Conservation (phyloP, 1,284 basidiomycete genomes). For the Tremellales sp. region DNA sequence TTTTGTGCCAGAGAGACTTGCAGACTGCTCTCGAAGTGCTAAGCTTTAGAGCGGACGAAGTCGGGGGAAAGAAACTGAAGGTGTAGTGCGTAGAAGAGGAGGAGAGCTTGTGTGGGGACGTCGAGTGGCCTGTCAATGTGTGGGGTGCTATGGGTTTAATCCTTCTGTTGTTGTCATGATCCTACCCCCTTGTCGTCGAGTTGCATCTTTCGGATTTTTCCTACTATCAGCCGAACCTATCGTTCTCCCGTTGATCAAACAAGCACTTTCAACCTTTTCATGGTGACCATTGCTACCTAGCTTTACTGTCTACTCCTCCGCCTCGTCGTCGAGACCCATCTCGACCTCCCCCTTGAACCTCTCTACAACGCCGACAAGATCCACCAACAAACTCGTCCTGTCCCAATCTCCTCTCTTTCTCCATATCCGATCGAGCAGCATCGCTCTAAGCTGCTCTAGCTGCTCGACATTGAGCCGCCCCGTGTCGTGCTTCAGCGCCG, state of each 20-base stretch:
- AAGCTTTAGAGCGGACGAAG: constrained; percentile 43
- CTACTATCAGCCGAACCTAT: too few species aligned
- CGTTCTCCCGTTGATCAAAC: too few species aligned
- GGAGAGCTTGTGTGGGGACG: too few species aligned
- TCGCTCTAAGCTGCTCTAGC: constrained; percentile 87
- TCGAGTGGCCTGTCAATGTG: too few species aligned
- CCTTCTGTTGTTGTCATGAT: too few species aligned
- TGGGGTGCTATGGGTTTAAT: too few species aligned
- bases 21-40: constrained; percentile 84
- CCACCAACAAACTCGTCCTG: constrained; percentile 60
- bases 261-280: too few species aligned
- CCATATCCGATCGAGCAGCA: constrained; percentile 77
- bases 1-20: constrained; percentile 76
- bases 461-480: constrained; percentile 70
- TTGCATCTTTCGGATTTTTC: too few species aligned
- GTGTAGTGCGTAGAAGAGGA: too few species aligned
- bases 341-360: constrained; percentile 22
- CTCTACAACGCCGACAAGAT: constrained; percentile 49
- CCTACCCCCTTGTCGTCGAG: too few species aligned
- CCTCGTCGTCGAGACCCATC: constrained; percentile 10
- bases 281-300: too few species aligned
- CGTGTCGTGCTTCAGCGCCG: constrained; percentile 49
- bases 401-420: constrained; percentile 77
- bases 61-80: not conserved
- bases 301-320: not conserved